Evolutionary conservation across 495 filamentous ascomycete species (phyloP).

Genomic region (Hypomontagnella monticulosa): DNA sequence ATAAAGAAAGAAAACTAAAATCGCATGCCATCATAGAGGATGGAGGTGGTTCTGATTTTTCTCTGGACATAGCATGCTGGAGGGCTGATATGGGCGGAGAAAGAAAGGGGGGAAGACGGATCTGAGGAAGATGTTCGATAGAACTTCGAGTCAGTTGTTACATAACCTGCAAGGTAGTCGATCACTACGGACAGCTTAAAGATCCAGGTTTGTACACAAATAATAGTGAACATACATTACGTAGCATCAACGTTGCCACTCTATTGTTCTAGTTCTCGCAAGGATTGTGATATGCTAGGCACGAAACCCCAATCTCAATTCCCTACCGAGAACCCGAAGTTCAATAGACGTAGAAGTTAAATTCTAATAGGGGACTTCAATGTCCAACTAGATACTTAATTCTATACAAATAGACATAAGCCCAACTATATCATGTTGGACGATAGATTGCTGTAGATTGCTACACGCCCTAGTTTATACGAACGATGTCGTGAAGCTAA

Average conservation of each 20-base stretch:
- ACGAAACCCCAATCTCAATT: too few relatives aligned
- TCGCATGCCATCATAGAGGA: constrained; percentile 19
- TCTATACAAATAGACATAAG: too few relatives aligned
- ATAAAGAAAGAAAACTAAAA: not conserved
- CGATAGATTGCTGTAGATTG: too few relatives aligned
- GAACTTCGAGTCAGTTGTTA: constrained; percentile 27
- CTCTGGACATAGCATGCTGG: constrained; percentile 54
- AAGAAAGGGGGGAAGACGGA: constrained; percentile 20
- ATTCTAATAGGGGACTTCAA: too few relatives aligned
- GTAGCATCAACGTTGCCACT: not conserved
- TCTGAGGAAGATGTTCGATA: constrained; percentile 36
- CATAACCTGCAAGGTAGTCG: constrained; percentile 26
- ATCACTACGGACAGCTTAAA: constrained; percentile 15
- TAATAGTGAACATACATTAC: constrained; percentile 45
- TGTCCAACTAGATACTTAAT: too few relatives aligned
- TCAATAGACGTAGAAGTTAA: too few relatives aligned
- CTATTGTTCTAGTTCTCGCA: not conserved
- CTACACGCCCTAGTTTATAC: too few relatives aligned
- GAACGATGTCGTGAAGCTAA: too few relatives aligned
- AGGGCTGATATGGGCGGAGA: constrained; percentile 32
- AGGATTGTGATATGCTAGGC: not conserved
- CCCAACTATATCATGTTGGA: too few relatives aligned
- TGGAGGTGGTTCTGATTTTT: constrained; percentile 46
- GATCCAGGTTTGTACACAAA: constrained; percentile 39
- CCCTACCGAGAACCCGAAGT: too few relatives aligned